A percentile compares a stretch with the other conserved stretches of the same genome.
phyloP scores from a whole-genome alignment of 345 rosid species.

The Mangifera indica region DNA sequence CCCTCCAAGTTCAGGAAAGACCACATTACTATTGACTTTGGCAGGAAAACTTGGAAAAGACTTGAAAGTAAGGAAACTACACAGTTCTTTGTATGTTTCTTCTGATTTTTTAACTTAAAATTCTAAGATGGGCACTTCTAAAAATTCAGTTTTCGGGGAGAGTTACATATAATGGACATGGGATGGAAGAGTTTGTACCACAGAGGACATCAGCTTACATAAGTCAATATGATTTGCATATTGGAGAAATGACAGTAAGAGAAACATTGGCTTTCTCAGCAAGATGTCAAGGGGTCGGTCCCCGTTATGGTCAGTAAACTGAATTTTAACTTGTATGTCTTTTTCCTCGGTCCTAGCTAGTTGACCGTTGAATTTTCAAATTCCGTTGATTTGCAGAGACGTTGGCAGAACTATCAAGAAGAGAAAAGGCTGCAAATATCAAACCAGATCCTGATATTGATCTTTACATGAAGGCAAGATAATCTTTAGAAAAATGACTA shows the following conservation, averaged over 20 bases:
- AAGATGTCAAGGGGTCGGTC: constrained; percentile 66
- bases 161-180: constrained; percentile 62
- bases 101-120: background rate
- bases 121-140: background rate
- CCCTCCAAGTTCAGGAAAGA: constrained; percentile 65
- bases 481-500: background rate
- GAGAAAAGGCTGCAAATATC: constrained; percentile 79
- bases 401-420: constrained; percentile 63
- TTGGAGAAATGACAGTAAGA: constrained; percentile 66
- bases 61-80: constrained; percentile 37
- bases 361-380: too few relatives aligned
- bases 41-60: constrained; percentile 59
- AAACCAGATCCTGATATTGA: constrained; percentile 91
- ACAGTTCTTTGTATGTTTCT: background rate
- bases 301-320: constrained; percentile 43
- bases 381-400: constrained; percentile 42
- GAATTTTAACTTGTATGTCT: background rate
- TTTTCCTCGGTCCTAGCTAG: background rate
- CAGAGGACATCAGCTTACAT: constrained; percentile 64
- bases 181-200: constrained; percentile 62
- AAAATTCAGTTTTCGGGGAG: constrained; percentile 48
- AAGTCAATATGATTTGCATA: constrained; percentile 59
- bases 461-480: constrained; percentile 72
- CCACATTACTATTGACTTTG: constrained; percentile 50
- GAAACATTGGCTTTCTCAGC: constrained; percentile 66